Evolutionary conservation across 345 rosid genomes (phyloP).

Genomic region (Eucalyptus virginea): DNA sequence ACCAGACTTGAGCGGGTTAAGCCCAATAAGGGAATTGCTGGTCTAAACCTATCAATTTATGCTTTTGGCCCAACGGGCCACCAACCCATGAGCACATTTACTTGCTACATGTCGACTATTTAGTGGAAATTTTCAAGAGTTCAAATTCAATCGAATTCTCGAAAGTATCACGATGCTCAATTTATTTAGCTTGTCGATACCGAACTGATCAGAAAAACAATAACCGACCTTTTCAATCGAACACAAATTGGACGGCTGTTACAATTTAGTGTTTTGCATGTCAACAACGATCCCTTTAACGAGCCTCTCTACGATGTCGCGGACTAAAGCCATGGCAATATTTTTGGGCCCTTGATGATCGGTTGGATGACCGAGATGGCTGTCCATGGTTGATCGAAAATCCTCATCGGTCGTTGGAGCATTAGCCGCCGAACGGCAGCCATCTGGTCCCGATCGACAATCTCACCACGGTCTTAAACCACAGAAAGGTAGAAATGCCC

Average conservation of each 20-base stretch:
- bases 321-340: not conserved
- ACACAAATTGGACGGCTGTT: not conserved
- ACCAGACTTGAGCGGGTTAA: not conserved
- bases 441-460: not conserved
- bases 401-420: not conserved
- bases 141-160: not conserved
- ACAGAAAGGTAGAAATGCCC: not conserved
- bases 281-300: not conserved
- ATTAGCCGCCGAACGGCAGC: not conserved
- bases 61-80: not conserved
- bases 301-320: rapidly evolving
- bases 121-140: not conserved
- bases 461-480: not conserved
- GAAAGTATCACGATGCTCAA: not conserved
- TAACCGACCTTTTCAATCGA: not conserved
- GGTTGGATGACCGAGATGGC: not conserved
- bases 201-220: not conserved
- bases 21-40: not conserved
- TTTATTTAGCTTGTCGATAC: not conserved
- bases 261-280: not conserved
- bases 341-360: not conserved
- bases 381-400: not conserved
- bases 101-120: not conserved
- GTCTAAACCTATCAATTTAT: not conserved
- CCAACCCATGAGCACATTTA: not conserved